phyloP scores from a whole-genome alignment of 306 rosid genomes.

The Fragaria iinumae region DNA sequence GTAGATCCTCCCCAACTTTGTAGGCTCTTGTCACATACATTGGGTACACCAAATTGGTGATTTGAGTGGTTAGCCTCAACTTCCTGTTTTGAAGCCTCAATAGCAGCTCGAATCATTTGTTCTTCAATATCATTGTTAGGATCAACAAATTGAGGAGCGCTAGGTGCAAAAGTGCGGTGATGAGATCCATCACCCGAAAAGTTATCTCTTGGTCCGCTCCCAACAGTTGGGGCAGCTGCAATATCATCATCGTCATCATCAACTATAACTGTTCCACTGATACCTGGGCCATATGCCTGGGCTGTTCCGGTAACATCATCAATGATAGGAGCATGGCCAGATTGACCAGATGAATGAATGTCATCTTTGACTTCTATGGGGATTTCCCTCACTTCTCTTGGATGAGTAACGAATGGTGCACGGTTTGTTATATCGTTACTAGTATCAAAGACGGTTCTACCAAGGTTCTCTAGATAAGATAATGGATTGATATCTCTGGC shows the following conservation, averaged over 20 bases:
- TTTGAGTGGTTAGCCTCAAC: constrained; percentile 48
- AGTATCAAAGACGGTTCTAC: constrained; percentile 41
- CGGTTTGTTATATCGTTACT: constrained; percentile 33
- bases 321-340: constrained; percentile 50
- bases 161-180: constrained; percentile 33
- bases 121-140: constrained; percentile 82
- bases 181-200: constrained; percentile 39
- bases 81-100: constrained; percentile 83
- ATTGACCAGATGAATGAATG: constrained; percentile 48
- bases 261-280: constrained; percentile 49
- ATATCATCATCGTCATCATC: constrained; percentile 51
- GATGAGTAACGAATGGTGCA: constrained; percentile 60
- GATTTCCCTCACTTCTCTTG: constrained; percentile 79
- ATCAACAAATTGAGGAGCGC: constrained; percentile 55
- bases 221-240: constrained; percentile 36
- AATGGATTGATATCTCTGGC: constrained; percentile 46
- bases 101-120: constrained; percentile 94
- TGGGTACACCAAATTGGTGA: constrained; percentile 39
- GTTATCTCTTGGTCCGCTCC: constrained; percentile 28
- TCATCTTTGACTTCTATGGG: constrained; percentile 81
- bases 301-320: constrained; percentile 71
- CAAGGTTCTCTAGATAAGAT: constrained; percentile 46
- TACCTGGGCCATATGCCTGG: constrained; percentile 42
- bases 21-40: constrained; percentile 42
- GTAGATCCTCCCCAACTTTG: constrained; percentile 26